These are phyloP conservation scores for Chlorella variabilis DNA, from an alignment of 163 green algal species.

Conservation along the genomic window DNA sequence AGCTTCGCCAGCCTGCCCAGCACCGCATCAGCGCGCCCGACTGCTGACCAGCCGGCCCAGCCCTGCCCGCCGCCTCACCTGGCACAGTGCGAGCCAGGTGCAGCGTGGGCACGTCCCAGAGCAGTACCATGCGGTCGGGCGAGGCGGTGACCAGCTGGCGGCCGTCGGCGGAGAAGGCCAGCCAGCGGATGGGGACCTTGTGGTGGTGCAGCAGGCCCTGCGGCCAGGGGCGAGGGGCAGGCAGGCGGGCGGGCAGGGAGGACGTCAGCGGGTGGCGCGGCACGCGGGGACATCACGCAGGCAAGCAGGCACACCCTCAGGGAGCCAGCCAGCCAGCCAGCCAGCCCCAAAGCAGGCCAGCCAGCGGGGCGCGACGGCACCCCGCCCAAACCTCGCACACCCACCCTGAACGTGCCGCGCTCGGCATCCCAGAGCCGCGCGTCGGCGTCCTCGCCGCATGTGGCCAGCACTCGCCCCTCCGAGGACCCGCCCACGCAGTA, in stretches of 20 bases:
- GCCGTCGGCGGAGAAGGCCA: conserved; percentile 41
- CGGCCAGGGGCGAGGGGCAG: neutral
- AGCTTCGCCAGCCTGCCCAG: too few relatives aligned
- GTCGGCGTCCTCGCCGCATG: conserved; percentile 45
- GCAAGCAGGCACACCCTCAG: neutral
- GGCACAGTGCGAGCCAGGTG: conserved; percentile 39
- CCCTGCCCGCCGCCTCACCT: conserved; percentile 14
- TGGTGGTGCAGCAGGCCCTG: conserved; percentile 40
- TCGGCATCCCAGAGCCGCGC: conserved; percentile 49
- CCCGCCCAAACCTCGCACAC: neutral
- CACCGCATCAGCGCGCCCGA: too few relatives aligned
- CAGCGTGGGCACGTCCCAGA: conserved; percentile 52
- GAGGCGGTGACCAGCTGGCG: conserved; percentile 68
- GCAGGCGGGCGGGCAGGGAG: neutral
- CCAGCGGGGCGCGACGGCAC: too few relatives aligned
- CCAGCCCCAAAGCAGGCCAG: too few relatives aligned
- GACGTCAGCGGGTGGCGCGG: too few relatives aligned
- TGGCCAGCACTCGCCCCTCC: conserved; percentile 20
- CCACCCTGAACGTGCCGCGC: conserved; percentile 17
- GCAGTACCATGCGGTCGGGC: conserved; percentile 53
- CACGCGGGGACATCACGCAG: too few relatives aligned
- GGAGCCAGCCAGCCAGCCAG: too few relatives aligned
- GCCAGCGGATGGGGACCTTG: conserved; percentile 49
- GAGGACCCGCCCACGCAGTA: neutral
- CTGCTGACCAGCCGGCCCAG: too few relatives aligned